Evolutionary conservation across 805 yeast genomes (phyloP).

Genomic region (Lachancea lanzarotensis): DNA sequence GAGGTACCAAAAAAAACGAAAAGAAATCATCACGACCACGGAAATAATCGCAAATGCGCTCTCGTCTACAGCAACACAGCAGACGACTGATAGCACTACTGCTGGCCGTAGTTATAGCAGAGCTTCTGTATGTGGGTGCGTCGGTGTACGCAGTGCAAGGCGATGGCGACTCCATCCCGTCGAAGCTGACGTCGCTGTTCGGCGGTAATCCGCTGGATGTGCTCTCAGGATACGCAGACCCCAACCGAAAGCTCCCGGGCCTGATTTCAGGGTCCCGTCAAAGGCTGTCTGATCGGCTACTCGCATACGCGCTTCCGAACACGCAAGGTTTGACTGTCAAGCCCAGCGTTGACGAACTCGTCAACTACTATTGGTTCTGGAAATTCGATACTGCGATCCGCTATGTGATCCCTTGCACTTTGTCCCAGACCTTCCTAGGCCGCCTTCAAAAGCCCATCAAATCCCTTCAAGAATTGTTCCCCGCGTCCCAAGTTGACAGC

Average conservation of each 20-base stretch:
- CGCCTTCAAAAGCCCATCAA: slow-evolving; percentile 5
- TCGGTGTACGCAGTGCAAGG: neutral
- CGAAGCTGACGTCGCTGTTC: neutral
- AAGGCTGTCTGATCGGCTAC: slow-evolving; percentile 1
- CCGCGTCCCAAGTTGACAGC: neutral
- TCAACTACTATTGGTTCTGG: slow-evolving; percentile 3
- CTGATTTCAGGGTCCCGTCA: slow-evolving; percentile 4
- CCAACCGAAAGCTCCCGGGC: slow-evolving; percentile 6
- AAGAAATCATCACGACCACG: too few relatives aligned
- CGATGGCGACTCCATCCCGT: neutral
- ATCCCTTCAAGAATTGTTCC: slow-evolving; percentile 6
- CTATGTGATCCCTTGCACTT: slow-evolving; percentile 8
- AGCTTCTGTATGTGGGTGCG: slow-evolving; percentile 5
- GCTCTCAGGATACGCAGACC: slow-evolving; percentile 1
- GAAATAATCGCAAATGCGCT: slow-evolving; percentile 1
- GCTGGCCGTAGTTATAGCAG: slow-evolving; percentile 5
- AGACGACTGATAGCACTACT: slow-evolving; percentile 3
- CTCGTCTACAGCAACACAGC: slow-evolving; percentile 2
- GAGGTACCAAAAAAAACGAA: too few relatives aligned
- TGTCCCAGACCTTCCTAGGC: slow-evolving; percentile 4
- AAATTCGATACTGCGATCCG: slow-evolving; percentile 8
- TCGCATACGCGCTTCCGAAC: neutral
- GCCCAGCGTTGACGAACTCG: slow-evolving; percentile 6
- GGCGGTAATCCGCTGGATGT: neutral
- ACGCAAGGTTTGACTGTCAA: neutral